These are phyloP conservation scores for Hylodesmum podocarpum DNA, from an alignment of 306 rosid species.

Conservation along the genomic window DNA sequence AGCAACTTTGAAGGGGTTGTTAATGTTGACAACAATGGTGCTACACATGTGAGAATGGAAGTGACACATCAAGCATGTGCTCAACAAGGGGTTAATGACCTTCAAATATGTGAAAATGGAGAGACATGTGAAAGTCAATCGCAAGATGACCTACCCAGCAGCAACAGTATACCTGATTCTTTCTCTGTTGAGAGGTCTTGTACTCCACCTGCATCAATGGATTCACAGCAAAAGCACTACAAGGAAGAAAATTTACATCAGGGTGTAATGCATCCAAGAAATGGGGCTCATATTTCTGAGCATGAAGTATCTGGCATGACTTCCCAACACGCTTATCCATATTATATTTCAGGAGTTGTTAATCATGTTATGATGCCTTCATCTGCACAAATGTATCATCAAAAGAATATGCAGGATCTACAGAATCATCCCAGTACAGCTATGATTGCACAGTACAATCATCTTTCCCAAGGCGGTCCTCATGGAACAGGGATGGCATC, in stretches of 20 bases:
- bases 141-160: constrained; percentile 71
- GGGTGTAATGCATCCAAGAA: constrained; percentile 48
- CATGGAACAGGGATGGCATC: constrained; percentile 70
- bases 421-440: constrained; percentile 58
- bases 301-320: constrained; percentile 50
- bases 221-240: constrained; percentile 50
- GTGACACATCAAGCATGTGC: constrained; percentile 42
- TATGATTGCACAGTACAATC: constrained; percentile 67
- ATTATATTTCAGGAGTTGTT: constrained; percentile 62
- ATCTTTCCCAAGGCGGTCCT: constrained; percentile 72
- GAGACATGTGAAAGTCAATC: constrained; percentile 62
- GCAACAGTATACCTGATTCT: constrained; percentile 69
- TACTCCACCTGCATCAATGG: constrained; percentile 71
- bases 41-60: constrained; percentile 41
- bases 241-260: constrained; percentile 51
- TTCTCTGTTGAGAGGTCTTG: constrained; percentile 80
- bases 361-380: constrained; percentile 78
- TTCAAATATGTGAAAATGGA: constrained; percentile 53
- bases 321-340: constrained; percentile 70
- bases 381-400: constrained; percentile 69
- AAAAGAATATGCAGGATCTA: constrained; percentile 67
- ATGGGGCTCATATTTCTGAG: constrained; percentile 45
- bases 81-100: constrained; percentile 44
- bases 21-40: constrained; percentile 37
- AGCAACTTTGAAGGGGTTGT: constrained; percentile 50